Base-by-base conservation (phyloP, 176 grass and related monocot species). In the Leersia perrieri region DNA sequence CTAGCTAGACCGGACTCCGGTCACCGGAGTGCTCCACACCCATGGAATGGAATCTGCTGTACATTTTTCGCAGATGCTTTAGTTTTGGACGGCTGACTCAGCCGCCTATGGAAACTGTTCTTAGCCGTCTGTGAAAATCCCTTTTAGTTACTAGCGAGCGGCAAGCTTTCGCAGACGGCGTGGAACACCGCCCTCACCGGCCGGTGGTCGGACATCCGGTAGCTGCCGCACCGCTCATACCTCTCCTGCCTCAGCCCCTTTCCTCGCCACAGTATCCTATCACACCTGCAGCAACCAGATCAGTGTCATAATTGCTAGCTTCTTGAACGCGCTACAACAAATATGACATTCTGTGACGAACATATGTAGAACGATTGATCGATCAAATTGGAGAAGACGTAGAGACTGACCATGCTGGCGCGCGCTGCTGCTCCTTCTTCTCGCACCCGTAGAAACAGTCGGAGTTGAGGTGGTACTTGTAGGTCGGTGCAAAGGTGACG, bases 401-500 rank as follows among this genome's bases (percentile, higher is more conserved):
- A 74, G 5, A 30, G 7, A 15, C 47, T 49, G 22, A 97, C 94
- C 94, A 97, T 78, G 91, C 94, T 1, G 89, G 94, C 33, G 91
- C 66, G 12, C 94, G 87, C 76, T 75, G 85, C 69, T 63, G 84
- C 75, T 78, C 83, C 68, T 70, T 35, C 51, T 80, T 94, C 5
- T 78, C 33, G 11, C 66, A 66, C 40, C 91, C 86, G 68, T 84
- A 87, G 66, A 92, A 89, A 33, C 63, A 27, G 80, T 97, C 91
- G 22, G 94, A 84, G 78, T 90, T 88, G 13, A 66, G 85, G 33
- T 70, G 81, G 42, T 94, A 97, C 63, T 94, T 97, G 75, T 97
- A 94, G 1, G 94, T 94, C 7, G 94, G 94, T 16, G 89, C 60
- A 68, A 97, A 97, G 65, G 79, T 74, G 83, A 97, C 91, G 62